Percentiles rank a stretch among this genome's conserved stretches.
phyloP scores from a whole-genome alignment of 768 basidiomycete genomes.

The Leccinum olivaceopallidum region DNA sequence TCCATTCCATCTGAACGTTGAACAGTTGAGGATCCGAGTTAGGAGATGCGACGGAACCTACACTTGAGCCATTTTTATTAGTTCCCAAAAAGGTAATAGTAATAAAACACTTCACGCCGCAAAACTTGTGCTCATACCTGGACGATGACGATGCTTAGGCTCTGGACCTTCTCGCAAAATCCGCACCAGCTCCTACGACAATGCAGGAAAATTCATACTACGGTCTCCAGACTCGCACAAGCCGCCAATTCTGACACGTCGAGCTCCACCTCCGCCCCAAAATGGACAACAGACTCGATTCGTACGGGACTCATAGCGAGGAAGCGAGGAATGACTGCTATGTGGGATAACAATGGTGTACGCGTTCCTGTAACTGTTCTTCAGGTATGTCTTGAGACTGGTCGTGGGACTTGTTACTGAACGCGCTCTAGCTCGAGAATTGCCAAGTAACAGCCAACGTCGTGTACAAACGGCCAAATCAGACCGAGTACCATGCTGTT shows the following conservation, averaged over 20 bases:
- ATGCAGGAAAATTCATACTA: constrained; percentile 46
- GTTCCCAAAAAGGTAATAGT: constrained; percentile 22
- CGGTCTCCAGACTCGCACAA: constrained; percentile 35
- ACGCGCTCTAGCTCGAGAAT: constrained; percentile 64
- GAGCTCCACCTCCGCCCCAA: constrained; percentile 35
- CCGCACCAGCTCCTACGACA: constrained; percentile 34
- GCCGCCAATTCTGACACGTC: constrained; percentile 20
- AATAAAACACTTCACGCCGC: neutral
- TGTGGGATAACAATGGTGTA: constrained; percentile 91
- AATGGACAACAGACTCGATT: constrained; percentile 85
- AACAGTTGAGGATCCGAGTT: neutral
- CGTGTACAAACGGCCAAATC: constrained; percentile 59
- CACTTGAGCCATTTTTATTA: neutral
- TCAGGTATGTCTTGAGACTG: constrained; percentile 58
- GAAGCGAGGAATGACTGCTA: constrained; percentile 93
- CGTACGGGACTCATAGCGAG: constrained; percentile 92
- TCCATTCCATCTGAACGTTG: constrained; percentile 67
- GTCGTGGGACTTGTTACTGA: constrained; percentile 13
- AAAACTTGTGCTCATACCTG: constrained; percentile 15
- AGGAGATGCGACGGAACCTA: constrained; percentile 28
- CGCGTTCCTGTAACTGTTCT: constrained; percentile 91
- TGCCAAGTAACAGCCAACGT: constrained; percentile 88
- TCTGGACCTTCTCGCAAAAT: constrained; percentile 47
- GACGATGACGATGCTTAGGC: constrained; percentile 57
- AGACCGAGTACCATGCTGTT: constrained; percentile 84